These are phyloP conservation scores for Cryptosporidium felis DNA, from an alignment of 169 alveolate genomes.

Conservation along the genomic window DNA sequence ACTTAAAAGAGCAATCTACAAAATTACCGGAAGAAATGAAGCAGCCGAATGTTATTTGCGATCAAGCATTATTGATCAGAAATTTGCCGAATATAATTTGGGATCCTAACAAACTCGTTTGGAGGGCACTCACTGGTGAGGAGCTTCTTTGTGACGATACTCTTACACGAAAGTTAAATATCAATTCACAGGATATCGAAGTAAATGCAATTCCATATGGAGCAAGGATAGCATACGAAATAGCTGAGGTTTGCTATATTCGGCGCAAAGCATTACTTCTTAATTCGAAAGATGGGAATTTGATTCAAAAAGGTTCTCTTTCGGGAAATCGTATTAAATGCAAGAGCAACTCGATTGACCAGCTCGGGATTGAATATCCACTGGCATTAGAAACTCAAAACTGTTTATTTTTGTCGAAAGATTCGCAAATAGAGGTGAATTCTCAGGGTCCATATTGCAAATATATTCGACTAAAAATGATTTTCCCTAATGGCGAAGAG, in stretches of 20 bases:
- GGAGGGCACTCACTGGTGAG: conserved; percentile 62
- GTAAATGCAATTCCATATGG: conserved; percentile 57
- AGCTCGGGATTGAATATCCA: neutral
- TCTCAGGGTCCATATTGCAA: neutral
- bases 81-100: conserved; percentile 52
- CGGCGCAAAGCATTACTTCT: conserved; percentile 46
- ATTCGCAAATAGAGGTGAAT: neutral
- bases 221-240: conserved; percentile 67
- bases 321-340: neutral
- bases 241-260: conserved; percentile 68
- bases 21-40: conserved; percentile 46
- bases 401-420: neutral
- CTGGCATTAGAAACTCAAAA: neutral
- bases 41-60: conserved; percentile 49
- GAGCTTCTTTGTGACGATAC: conserved; percentile 15
- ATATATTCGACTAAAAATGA: conserved; percentile 12
- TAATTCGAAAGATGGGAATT: conserved; percentile 12
- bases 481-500: conserved; percentile 45
- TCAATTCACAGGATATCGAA: conserved; percentile 10
- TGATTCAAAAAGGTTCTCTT: neutral
- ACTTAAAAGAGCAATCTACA: conserved; percentile 52
- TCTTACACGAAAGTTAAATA: conserved; percentile 7
- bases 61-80: conserved; percentile 61
- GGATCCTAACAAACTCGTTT: conserved; percentile 54
- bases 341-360: neutral